Conservation (phyloP, 2,329 filamentous ascomycete genomes). For the Aschersonia sp. region DNA sequence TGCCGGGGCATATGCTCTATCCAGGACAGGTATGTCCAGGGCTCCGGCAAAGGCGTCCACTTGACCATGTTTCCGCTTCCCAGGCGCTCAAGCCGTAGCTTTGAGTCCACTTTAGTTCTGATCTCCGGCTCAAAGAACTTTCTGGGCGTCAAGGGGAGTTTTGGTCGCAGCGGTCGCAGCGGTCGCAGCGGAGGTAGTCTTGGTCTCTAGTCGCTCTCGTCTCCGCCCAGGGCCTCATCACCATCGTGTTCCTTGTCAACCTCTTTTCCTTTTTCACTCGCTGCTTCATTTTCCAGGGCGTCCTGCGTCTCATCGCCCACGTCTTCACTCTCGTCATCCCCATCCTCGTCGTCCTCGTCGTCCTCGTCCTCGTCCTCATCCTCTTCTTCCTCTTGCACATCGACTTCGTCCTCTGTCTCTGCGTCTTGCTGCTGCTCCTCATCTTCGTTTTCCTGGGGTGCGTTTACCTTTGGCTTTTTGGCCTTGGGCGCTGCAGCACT, state of each 20-base stretch:
- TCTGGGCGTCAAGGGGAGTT: no score
- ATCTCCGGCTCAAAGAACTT: no score
- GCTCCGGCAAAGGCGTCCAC: no score
- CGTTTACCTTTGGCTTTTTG: slow-evolving; percentile 29
- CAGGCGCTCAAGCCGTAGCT: no score
- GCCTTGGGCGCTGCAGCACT: slow-evolving; percentile 18
- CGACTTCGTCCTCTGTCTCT: slow-evolving; percentile 13
- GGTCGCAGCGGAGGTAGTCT: no score
- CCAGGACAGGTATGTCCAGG: no score
- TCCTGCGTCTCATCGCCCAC: slow-evolving; percentile 36
- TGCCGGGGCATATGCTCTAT: no score
- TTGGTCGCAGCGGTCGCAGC: no score
- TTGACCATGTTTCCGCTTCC: no score
- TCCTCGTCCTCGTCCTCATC: slow-evolving; percentile 31
- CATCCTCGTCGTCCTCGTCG: slow-evolving; percentile 24
- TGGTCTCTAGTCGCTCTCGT: slow-evolving; percentile 35
- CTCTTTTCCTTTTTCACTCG: neutral
- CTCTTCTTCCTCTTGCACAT: slow-evolving; percentile 23
- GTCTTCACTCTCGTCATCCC: slow-evolving; percentile 27
- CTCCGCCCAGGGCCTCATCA: slow-evolving; percentile 39
- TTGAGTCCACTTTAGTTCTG: no score
- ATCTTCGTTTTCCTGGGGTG: slow-evolving; percentile 14
- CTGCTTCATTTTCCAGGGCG: slow-evolving; percentile 26
- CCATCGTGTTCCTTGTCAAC: slow-evolving; percentile 20
- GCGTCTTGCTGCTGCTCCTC: slow-evolving; percentile 10